Base-by-base conservation (phyloP, 495 filamentous ascomycete species). In the Podospora pseudopauciseta region DNA sequence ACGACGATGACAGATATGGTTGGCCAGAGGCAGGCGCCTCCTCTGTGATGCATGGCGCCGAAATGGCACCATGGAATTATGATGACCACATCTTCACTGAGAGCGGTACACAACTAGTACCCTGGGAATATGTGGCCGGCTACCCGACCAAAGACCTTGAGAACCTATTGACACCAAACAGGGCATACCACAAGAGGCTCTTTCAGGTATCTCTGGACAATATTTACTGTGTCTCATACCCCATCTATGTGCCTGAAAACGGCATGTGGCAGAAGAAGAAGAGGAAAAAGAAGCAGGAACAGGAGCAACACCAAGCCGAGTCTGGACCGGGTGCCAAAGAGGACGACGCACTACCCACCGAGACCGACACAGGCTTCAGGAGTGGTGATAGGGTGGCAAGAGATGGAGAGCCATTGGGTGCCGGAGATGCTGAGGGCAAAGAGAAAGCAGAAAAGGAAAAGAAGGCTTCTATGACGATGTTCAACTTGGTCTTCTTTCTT, bases 401-500 rank as follows among this genome's bases (percentile, higher is more conserved):
- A 11, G 71, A 76, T 61, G 67, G 44, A 13, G 71, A 83, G 77
- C 82, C 71, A 72, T 64, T 73, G 26, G 77, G 79, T 60, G 72
- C 74, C 7, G 75, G 77, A 30, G 82, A 83, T 66, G 23, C 20
- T 27, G 23, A 20, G 20, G 19, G 19, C 26, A 18, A 75, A 2
- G 69, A 71, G 54, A 75, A 83, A 5, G 85, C 87, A 64, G 75
- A 76, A 28, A 82, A 87, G 68, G 86, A 89, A 71, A 84, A 84
- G 73, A 82, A 78, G 70, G 80, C 78, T 60, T 81, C 79, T 57
- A 94, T 99, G 91, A 93, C 88, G 26, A 97, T 97, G 93, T 99
- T 99, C 77, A 93, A 98, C 79, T 87, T 97, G 44, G 92, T 97
- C 16, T 98, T 97, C 79, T 91, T 97, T 44, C 79, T 97, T 61